phyloP scores from a whole-genome alignment of 257 asterid species.

The Gentiana dahurica region DNA sequence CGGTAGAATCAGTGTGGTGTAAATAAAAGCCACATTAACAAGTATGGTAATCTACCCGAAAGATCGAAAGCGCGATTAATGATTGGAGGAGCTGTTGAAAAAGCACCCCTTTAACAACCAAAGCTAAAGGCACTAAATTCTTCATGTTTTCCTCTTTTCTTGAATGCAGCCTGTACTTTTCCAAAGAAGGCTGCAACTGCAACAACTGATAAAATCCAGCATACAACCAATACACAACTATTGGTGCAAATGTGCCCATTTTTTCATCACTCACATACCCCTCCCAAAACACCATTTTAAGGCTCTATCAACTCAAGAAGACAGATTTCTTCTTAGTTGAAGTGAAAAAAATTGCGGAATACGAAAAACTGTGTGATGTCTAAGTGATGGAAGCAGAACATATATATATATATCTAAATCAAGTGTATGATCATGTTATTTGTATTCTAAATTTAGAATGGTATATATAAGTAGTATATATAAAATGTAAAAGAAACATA shows the following conservation, averaged over 20 bases:
- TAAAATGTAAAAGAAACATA: too few relatives aligned
- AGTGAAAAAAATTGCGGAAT: too few relatives aligned
- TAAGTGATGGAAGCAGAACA: too few relatives aligned
- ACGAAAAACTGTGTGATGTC: too few relatives aligned
- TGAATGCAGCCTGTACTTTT: conserved; percentile 60
- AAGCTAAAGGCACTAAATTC: conserved; percentile 50
- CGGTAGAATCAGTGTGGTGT: too few relatives aligned
- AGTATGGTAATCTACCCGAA: not conserved
- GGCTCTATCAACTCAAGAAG: not conserved
- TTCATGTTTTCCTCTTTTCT: conserved; percentile 54
- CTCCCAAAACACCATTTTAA: conserved; percentile 72
- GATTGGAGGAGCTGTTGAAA: conserved; percentile 33
- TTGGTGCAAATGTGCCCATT: conserved; percentile 83
- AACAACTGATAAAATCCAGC: conserved; percentile 72
- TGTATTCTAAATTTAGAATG: too few relatives aligned
- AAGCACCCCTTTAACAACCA: conserved; percentile 67
- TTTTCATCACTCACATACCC: conserved; percentile 68
- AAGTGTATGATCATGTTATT: too few relatives aligned
- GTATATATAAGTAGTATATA: too few relatives aligned
- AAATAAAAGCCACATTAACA: too few relatives aligned
- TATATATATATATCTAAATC: too few relatives aligned
- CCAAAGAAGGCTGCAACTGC: conserved; percentile 31
- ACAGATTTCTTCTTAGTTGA: too few relatives aligned
- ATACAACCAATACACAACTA: conserved; percentile 70
- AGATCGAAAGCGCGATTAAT: not conserved